Conservation (phyloP, 805 yeast genomes). For the Ogataea paradorogensis region DNA sequence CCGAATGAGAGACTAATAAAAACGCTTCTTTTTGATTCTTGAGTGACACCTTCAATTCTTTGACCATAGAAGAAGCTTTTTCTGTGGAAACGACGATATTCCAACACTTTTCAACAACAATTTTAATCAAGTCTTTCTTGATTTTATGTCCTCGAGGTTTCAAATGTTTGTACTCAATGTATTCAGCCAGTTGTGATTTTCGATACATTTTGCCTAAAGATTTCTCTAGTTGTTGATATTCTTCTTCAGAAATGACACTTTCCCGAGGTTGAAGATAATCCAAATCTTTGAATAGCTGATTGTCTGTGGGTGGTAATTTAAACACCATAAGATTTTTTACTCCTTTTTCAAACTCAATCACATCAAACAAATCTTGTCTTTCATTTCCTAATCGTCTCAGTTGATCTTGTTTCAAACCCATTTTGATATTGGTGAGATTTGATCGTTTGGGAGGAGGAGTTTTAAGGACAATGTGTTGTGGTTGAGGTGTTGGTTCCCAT, state of each 20-base stretch:
- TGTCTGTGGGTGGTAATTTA: slow-evolving; percentile 23
- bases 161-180: slow-evolving; percentile 13
- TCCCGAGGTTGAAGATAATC: slow-evolving; percentile 29
- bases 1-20: slow-evolving; percentile 31
- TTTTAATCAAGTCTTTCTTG: slow-evolving; percentile 17
- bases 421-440: slow-evolving; percentile 18
- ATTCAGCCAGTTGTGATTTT: slow-evolving; percentile 24
- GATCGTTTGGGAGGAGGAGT: slow-evolving; percentile 26
- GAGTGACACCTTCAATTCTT: slow-evolving; percentile 26
- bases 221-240: slow-evolving; percentile 21
- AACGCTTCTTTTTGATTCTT: slow-evolving; percentile 31
- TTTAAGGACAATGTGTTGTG: slow-evolving; percentile 24
- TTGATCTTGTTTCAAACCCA: slow-evolving; percentile 7
- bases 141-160: slow-evolving; percentile 15
- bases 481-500: slow-evolving; percentile 10
- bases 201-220: slow-evolving; percentile 23
- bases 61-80: neutral
- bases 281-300: slow-evolving; percentile 26
- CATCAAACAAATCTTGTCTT: slow-evolving; percentile 12
- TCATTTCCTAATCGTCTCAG: slow-evolving; percentile 1
- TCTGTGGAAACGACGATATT: slow-evolving; percentile 16
- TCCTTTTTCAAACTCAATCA: slow-evolving; percentile 30
- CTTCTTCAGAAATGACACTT: slow-evolving; percentile 18
- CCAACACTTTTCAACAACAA: slow-evolving; percentile 28
- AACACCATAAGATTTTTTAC: slow-evolving; percentile 30